Evolutionary conservation across 805 yeast species (phyloP), one percentile per base, ranked within the genome.

Genomic region (Debaryomyces prosopidis): DNA sequence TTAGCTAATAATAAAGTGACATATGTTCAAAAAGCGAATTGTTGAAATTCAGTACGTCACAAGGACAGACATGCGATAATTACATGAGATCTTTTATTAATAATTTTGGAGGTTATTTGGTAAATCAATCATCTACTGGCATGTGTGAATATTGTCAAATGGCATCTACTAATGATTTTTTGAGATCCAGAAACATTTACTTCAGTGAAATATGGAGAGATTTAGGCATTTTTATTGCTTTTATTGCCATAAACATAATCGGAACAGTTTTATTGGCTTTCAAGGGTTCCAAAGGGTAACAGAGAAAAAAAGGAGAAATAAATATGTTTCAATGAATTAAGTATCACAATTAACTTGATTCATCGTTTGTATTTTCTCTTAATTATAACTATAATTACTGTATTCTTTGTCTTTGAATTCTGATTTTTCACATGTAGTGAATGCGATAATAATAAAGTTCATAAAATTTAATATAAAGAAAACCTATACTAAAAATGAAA

Each of bases 231-330:
- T 68, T 78, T 63, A 44, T 68, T 47, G 52, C 58, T 4, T 72
- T 63, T 50, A 63, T 66, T 45, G 66, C 54, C 12, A 51, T 70
- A 44, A 70, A 72, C 49, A 58, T 69, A 27, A 37, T 68, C 12
- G 43, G 60, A 2, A 59, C 74, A 11, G 48, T 67, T 9, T 45
- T 76, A 84, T 73, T 82, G 87, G 85, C 58, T 80, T 19, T 80
- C 82, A 8, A 80, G 94, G 74, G 92, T 86, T 48, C 94, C 94
- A 43, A 85, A 85, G 76, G 78, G 75, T 51, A 61, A 54, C 51
- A 64, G 73, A 55, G 61, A 66, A 53, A 66, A 64, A 60, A 68
- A 66, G 60, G 43, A 48, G n/a, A n/a, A n/a, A n/a, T n/a, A n/a
- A n/a, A n/a, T n/a, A n/a, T n/a, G n/a, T n/a, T n/a, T n/a, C n/a